Percentiles rank a stretch among this genome's conserved stretches.
phyloP scores from a whole-genome alignment of 768 basidiomycete genomes.

The Trametes coccinea region DNA sequence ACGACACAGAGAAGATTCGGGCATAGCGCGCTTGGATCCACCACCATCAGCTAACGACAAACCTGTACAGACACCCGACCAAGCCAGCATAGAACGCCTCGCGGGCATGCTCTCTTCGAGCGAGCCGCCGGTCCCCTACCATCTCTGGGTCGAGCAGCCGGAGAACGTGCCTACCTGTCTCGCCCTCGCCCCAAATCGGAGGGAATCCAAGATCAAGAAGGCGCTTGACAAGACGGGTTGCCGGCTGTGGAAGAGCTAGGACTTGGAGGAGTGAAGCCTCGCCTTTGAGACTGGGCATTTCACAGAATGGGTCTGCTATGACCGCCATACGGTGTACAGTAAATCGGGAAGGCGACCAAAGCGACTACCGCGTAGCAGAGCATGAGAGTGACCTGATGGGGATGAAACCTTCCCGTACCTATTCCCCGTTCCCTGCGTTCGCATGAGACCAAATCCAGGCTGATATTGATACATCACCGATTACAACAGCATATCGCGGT shows the following conservation, averaged over 20 bases:
- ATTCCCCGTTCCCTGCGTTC: not conserved
- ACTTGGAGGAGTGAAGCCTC: not conserved
- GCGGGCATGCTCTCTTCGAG: conserved; percentile 30
- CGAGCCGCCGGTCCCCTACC: conserved; percentile 36
- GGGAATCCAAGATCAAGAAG: conserved; percentile 40
- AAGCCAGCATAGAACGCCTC: conserved; percentile 35
- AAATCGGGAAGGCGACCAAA: no score
- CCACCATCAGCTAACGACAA: no score
- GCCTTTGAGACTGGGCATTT: no score
- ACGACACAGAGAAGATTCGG: no score
- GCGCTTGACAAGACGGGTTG: conserved; percentile 43
- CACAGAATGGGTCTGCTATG: no score
- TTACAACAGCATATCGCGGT: conserved; percentile 3
- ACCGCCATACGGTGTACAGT: no score
- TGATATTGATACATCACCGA: conserved; percentile 16
- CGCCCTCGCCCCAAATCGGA: conserved; percentile 44
- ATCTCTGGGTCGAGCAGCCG: conserved; percentile 47
- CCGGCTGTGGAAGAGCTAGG: conserved; percentile 37
- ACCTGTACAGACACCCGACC: conserved; percentile 35
- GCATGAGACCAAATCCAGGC: not conserved
- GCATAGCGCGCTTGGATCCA: no score
- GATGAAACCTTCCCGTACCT: not conserved
- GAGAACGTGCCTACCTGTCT: conserved; percentile 45
- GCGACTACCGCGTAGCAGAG: no score
- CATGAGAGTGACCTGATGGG: no score